Evolutionary conservation across 331 rosid species (phyloP).

Genomic region (Malus hybrid): DNA sequence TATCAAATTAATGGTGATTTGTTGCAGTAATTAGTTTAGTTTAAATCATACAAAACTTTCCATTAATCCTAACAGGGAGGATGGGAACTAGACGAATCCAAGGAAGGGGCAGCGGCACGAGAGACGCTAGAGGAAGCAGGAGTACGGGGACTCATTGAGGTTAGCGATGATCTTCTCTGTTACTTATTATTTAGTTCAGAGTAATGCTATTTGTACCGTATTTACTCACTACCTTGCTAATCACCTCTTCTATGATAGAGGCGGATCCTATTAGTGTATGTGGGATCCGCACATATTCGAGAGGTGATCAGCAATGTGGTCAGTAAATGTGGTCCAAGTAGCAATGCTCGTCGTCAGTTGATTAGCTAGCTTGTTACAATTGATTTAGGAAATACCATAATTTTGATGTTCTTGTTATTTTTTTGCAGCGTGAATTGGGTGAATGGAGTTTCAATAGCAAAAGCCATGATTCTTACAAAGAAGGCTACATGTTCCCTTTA

Average conservation of each 20-base stretch:
- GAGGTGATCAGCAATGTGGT: no score
- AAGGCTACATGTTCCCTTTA: constrained; percentile 90
- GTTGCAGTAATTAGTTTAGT: neutral
- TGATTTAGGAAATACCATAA: no score
- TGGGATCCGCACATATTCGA: no score
- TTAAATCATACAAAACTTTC: neutral
- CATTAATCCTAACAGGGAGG: constrained; percentile 56
- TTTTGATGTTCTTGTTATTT: neutral
- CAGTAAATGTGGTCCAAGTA: no score
- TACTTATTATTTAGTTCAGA: neutral
- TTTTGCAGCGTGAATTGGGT: constrained; percentile 59
- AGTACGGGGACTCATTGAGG: constrained; percentile 71
- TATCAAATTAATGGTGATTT: neutral
- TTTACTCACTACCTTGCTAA: no score
- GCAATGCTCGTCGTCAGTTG: no score
- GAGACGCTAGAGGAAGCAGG: constrained; percentile 95
- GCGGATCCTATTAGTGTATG: no score
- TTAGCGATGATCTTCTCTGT: constrained; percentile 5
- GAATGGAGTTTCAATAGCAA: constrained; percentile 91
- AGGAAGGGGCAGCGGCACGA: constrained; percentile 75
- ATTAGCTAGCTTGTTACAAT: no score
- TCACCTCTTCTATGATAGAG: no score
- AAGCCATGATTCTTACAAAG: constrained; percentile 55
- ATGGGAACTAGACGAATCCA: constrained; percentile 86
- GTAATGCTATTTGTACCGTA: no score